Percentiles rank a stretch among this genome's conserved stretches.
Evolutionary conservation across 441 rosid species (phyloP).

Genomic region (Corymbia calophylla): DNA sequence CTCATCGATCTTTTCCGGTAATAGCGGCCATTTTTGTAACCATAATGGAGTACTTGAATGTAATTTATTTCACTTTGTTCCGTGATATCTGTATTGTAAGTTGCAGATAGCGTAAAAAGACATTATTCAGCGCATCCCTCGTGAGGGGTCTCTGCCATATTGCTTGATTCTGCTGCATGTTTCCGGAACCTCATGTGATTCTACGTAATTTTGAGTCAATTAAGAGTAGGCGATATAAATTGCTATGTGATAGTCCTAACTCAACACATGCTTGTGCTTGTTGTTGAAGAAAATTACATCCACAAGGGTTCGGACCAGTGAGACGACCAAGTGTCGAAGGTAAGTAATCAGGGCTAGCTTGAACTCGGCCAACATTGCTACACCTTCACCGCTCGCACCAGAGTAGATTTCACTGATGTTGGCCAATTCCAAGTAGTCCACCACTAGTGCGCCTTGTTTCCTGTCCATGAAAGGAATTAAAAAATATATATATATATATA

Average conservation of each 20-base stretch:
- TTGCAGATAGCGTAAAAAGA: background rate
- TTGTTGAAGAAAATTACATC: constrained; percentile 35
- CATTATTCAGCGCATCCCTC: background rate
- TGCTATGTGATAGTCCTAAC: background rate
- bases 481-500: too few relatives aligned
- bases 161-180: background rate
- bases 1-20: too few relatives aligned
- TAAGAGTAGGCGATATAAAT: too few relatives aligned
- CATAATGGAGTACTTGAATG: too few relatives aligned
- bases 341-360: constrained; percentile 28
- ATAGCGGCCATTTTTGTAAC: too few relatives aligned
- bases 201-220: background rate
- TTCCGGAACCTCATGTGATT: too few relatives aligned
- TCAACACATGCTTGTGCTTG: constrained; percentile 10
- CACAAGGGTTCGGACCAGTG: constrained; percentile 27
- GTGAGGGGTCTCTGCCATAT: background rate
- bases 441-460: constrained; percentile 5
- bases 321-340: constrained; percentile 17
- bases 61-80: too few relatives aligned
- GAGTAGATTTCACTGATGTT: background rate
- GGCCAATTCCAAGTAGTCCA: constrained; percentile 2
- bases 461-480: background rate
- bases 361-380: constrained; percentile 5
- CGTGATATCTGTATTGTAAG: too few relatives aligned
- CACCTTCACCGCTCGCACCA: background rate